Evolutionary conservation across 768 basidiomycete species (phyloP), one percentile per base, ranked within the genome.

Genomic region (Panaeolus cyanescens): DNA sequence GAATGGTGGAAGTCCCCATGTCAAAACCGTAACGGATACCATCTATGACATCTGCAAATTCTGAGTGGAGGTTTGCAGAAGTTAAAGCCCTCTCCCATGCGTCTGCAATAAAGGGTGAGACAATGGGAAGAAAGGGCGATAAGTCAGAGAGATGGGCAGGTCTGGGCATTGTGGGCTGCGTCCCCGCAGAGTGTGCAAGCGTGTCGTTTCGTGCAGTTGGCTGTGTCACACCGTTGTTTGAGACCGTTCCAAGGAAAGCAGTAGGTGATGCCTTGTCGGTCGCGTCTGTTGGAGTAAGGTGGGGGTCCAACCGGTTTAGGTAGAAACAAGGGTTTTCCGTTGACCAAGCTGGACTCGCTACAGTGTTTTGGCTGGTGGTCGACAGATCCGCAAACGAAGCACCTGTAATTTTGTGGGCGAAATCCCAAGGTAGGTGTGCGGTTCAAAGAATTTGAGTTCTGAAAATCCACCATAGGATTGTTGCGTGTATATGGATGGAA

Each of bases 11-110:
- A 19, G 42, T 45, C 0, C 80, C 78, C 5, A 78, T 67, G 55
- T 77, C 69, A 59, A 81, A 80, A 34, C 79, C 79, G 15, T 70
- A 20, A 0, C 61, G 61, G 0, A 81, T 59, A 32, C 79, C 73
- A 1, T 56, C n/a, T 0, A 77, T 17, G 0, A 80, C 65, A 37
- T 78, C 70, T 1, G 4, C 28, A 72, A 72, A 77, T 1, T 64
- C 12, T 2, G 62, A 58, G 9, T 65, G 45, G 17, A 75, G 5
- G 45, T 17, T 17, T 60, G 54, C 32, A 62, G 50, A 6, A 76
- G 33, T 9, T 17, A 76, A 59, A 20, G 66, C 1, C 0, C 33
- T 32, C 45, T 65, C 64, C 34, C 70, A 20, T 8, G 34, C 40
- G 15, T 63, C 64, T 1, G 72, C 37, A 19, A 67, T 56, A 4